These are phyloP conservation scores for Eucalyptus globulus DNA, from an alignment of 345 rosid species.

Conservation along the genomic window DNA sequence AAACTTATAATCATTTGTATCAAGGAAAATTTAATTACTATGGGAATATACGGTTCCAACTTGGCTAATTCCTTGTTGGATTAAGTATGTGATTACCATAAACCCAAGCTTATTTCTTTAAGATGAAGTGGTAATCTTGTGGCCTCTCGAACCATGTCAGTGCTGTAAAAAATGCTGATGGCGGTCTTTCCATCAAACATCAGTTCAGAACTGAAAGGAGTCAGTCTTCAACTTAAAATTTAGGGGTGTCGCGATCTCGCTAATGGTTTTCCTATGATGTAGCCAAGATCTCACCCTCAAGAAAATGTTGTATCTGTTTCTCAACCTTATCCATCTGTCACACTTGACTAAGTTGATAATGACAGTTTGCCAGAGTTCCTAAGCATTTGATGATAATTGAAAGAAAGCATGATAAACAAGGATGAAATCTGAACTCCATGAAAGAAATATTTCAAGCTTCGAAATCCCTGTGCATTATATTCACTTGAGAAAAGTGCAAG, in stretches of 20 bases:
- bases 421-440: neutral
- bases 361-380: neutral
- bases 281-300: neutral
- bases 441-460: neutral
- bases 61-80: neutral
- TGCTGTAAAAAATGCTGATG: neutral
- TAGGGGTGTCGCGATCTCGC: neutral
- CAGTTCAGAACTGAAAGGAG: neutral
- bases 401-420: neutral
- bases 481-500: neutral
- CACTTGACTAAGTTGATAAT: neutral
- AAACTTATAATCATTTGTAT: neutral
- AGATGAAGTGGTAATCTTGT: neutral
- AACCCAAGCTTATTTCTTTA: neutral
- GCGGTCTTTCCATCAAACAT: neutral
- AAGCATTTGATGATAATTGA: neutral
- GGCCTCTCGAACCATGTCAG: neutral
- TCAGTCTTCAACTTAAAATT: neutral
- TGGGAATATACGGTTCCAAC: neutral
- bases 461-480: neutral
- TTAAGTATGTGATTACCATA: neutral
- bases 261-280: neutral
- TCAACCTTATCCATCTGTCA: neutral
- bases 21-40: neutral
- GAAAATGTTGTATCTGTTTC: neutral